These are phyloP conservation scores for Epichloe scottii DNA, from an alignment of 2,329 filamentous ascomycete genomes.

Conservation along the genomic window DNA sequence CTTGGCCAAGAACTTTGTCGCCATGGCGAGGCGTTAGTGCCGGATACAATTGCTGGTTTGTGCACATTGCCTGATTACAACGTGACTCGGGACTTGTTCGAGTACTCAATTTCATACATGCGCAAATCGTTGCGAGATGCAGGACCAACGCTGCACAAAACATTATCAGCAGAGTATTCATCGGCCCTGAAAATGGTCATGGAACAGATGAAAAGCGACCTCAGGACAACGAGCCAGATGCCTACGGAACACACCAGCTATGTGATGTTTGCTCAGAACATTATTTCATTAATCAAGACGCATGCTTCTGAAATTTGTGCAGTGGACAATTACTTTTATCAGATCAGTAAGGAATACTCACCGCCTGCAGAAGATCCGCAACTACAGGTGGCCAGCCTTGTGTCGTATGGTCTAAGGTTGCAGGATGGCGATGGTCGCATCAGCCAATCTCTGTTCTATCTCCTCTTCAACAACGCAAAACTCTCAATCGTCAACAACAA, in stretches of 20 bases:
- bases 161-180: conserved; percentile 27
- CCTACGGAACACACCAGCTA: conserved; percentile 32
- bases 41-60: conserved; percentile 24
- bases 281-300: conserved; percentile 41
- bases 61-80: conserved; percentile 32
- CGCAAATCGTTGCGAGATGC: conserved; percentile 32
- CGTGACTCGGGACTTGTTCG: conserved; percentile 36
- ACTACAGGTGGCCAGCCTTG: conserved; percentile 41
- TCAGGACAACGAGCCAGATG: conserved; percentile 25
- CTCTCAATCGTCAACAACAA: conserved; percentile 36
- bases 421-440: conserved; percentile 37
- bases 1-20: conserved; percentile 34
- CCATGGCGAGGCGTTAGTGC: conserved; percentile 30
- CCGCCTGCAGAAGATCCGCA: conserved; percentile 43
- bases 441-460: conserved; percentile 39
- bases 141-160: conserved; percentile 20
- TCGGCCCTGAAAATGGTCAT: conserved; percentile 34
- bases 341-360: conserved; percentile 42
- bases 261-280: conserved; percentile 37
- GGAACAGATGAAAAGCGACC: conserved; percentile 40
- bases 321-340: conserved; percentile 43
- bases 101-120: conserved; percentile 36
- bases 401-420: conserved; percentile 42
- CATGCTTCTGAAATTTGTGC: conserved; percentile 40
- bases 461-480: conserved; percentile 46